A percentile compares a stretch with the other conserved stretches of the same genome.
Evolutionary conservation across 805 yeast genomes (phyloP).

Genomic region (Suhomyces prunicola): DNA sequence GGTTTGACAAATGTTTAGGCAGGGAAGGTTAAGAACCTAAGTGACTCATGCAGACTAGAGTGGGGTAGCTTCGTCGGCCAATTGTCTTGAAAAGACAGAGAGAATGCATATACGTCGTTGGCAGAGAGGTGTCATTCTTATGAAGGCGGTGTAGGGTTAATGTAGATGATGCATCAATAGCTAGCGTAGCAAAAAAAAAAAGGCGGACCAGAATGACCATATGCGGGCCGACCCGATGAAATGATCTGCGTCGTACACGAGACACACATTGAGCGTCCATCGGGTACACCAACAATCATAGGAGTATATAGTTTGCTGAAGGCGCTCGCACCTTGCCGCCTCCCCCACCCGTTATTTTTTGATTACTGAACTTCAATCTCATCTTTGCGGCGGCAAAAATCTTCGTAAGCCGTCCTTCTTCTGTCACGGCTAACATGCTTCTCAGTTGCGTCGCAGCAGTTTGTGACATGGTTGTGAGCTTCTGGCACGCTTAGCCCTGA

Average conservation of each 20-base stretch:
- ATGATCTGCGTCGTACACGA: background rate
- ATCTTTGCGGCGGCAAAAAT: background rate
- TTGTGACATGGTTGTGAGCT: background rate
- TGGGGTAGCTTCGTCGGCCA: background rate
- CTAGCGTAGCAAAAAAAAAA: background rate
- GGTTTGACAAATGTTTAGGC: background rate
- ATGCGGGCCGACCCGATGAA: background rate
- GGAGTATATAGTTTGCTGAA: background rate
- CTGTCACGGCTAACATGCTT: background rate
- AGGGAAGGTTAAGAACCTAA: background rate
- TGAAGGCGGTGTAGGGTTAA: background rate
- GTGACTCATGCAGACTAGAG: background rate
- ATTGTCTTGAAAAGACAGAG: background rate
- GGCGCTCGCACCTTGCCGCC: background rate
- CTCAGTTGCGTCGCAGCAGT: background rate
- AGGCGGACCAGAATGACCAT: background rate
- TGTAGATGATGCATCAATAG: background rate
- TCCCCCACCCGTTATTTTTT: background rate
- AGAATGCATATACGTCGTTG: background rate
- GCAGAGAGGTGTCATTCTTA: background rate
- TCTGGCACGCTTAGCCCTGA: background rate
- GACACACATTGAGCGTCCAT: background rate
- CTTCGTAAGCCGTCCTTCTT: background rate
- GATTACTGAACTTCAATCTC: background rate
- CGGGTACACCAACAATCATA: background rate